Base-by-base conservation (phyloP, 108 stramenopile genomes). In the Skeletonema menzelii region DNA sequence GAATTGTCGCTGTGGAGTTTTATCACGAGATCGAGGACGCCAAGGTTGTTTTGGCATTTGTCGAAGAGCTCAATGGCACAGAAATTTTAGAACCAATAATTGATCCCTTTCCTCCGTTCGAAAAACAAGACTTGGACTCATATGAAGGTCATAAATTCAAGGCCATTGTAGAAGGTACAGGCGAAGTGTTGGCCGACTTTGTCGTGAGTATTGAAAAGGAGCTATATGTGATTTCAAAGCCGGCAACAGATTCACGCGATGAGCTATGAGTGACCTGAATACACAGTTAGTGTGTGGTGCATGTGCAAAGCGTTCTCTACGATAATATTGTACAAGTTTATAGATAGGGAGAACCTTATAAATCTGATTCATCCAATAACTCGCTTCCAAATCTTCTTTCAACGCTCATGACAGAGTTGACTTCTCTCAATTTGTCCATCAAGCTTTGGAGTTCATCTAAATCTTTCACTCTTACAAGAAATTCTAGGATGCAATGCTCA, bases 351-450 rank as follows among this genome's bases (percentile, higher is more conserved):
- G 19, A 24, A 7, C 17, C 38, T 63, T 40, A 63, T 63, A 38
- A 38, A 27, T 63, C 62, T 22, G 22, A 24, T 53, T 53, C 49
- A 53, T 53, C 49, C 49, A 53, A 53, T 20, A 53, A 17, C 6
- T 53, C 49, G 8, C 20, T 22, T 30, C 74, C 72, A 27, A 83
- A 53, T 49, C 73, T 71, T 44, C 94, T 66, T 80, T 95, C 94
- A 15, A 95, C 94, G 6, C 84, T 82, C 91, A 95, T 91, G 32
- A 95, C 91, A 56, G 82, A 83, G 35, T 82, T 79, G 10, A 95
- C 85, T 56, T 89, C 71, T 27, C 63, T 70, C 35, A 95, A 77
- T 34, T 80, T 82, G 77, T 95, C 88, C 91, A 95, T 95, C 35
- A 95, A 47, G 42, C 46, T 63, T 62, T 95, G 94, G 12, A 95